Evolutionary conservation across 148 eudicot genomes (phyloP).

Genomic region (Silene uniflora): DNA sequence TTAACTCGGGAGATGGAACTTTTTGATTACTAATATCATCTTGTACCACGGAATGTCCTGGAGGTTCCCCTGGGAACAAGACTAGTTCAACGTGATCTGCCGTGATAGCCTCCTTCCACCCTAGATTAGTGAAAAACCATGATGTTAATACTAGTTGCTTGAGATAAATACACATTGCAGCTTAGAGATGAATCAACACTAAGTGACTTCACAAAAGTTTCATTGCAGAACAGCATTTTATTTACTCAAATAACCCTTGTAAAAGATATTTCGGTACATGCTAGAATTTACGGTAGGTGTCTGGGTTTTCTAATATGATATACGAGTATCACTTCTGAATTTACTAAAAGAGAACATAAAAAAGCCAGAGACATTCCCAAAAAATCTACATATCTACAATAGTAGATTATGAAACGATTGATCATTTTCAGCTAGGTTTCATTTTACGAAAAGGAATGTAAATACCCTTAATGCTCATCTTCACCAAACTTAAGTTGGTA

Average conservation of each 20-base stretch:
- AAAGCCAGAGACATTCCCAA: not conserved
- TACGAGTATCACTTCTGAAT: no score
- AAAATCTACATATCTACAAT: not conserved
- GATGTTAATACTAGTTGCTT: not conserved
- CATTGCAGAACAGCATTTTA: no score
- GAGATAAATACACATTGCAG: not conserved
- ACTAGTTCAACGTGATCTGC: constrained; percentile 58
- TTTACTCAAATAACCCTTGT: no score
- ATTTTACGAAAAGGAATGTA: no score
- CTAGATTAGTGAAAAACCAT: constrained; percentile 30
- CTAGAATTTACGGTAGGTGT: no score
- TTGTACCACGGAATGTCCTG: constrained; percentile 26
- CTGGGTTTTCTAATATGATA: no score
- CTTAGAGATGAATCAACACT: not conserved
- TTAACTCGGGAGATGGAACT: constrained; percentile 23
- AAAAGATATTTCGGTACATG: no score
- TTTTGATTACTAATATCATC: constrained; percentile 19
- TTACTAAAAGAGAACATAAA: not conserved
- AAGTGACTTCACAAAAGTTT: no score
- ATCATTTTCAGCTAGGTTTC: no score
- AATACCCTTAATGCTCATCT: not conserved
- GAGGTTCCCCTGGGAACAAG: constrained; percentile 37
- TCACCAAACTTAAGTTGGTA: not conserved
- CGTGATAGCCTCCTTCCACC: constrained; percentile 83
- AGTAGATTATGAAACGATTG: no score